These are phyloP conservation scores for Phyllosticta citrichinensis DNA, from an alignment of 2,329 filamentous ascomycete species.

Conservation along the genomic window DNA sequence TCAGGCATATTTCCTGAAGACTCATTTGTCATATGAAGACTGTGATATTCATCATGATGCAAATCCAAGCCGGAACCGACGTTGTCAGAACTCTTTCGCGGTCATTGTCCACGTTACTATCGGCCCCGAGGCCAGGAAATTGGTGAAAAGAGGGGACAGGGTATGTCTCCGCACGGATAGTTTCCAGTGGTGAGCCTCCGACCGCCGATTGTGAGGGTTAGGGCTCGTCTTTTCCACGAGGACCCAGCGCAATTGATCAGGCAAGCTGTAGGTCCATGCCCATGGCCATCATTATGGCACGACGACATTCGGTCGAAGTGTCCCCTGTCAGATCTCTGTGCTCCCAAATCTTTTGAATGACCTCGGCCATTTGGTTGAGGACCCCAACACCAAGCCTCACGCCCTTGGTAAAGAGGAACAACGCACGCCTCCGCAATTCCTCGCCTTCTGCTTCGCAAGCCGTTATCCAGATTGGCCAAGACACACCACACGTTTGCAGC, in stretches of 20 bases:
- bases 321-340: neutral
- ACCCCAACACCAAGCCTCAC: neutral
- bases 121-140: neutral
- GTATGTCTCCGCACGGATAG: neutral
- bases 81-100: neutral
- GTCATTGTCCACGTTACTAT: neutral
- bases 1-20: neutral
- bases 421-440: neutral
- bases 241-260: neutral
- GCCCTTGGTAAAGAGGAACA: slow-evolving; percentile 3
- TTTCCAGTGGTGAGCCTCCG: neutral
- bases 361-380: slow-evolving; percentile 1
- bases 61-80: neutral
- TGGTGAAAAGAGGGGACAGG: neutral
- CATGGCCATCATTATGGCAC: slow-evolving; percentile 7
- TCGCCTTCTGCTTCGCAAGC: slow-evolving; percentile 6
- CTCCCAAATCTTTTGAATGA: neutral
- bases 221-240: neutral
- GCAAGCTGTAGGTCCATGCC: slow-evolving; percentile 7
- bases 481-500: slow-evolving; percentile 1
- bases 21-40: neutral
- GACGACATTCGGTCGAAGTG: neutral
- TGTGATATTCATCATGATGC: neutral
- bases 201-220: neutral
- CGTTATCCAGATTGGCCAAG: slow-evolving; percentile 5